A percentile compares a stretch with the other conserved stretches of the same genome.
Evolutionary conservation across 2,329 filamentous ascomycete species (phyloP).

Genomic region (Penicillium thymicola): DNA sequence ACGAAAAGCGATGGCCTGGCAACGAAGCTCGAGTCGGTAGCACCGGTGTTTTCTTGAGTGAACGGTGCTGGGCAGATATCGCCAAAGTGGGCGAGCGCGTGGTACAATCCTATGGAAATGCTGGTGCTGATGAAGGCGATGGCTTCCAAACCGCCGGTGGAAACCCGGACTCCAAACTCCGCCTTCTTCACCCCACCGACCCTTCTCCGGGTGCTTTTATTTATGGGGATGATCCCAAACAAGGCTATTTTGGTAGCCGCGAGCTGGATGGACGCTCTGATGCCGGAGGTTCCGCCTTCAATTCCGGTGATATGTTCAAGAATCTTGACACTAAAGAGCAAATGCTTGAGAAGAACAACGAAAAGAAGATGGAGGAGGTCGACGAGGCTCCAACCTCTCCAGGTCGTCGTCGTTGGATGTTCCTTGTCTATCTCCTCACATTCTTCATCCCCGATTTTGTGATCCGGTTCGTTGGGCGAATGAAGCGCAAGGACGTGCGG

Average conservation of each 20-base stretch:
- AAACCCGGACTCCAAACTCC: slow-evolving; percentile 52
- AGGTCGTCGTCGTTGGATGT: slow-evolving; percentile 87
- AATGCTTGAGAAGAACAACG: slow-evolving; percentile 92
- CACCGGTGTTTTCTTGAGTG: slow-evolving; percentile 92
- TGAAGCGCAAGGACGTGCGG: slow-evolving; percentile 88
- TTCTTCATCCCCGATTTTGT: slow-evolving; percentile 84
- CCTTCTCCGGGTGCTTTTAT: slow-evolving; percentile 58
- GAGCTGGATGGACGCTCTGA: slow-evolving; percentile 86
- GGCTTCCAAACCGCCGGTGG: slow-evolving; percentile 53
- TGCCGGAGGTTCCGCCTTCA: slow-evolving; percentile 84
- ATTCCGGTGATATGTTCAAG: slow-evolving; percentile 95
- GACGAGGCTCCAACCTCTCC: slow-evolving; percentile 75
- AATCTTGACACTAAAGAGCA: slow-evolving; percentile 91
- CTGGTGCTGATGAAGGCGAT: slow-evolving; percentile 55
- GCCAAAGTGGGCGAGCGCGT: slow-evolving; percentile 67
- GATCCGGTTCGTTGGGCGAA: slow-evolving; percentile 72
- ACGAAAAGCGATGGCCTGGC: slow-evolving; percentile 85
- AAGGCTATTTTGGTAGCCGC: slow-evolving; percentile 75
- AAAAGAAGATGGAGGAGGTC: slow-evolving; percentile 84
- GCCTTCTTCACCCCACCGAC: slow-evolving; percentile 50
- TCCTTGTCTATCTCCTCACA: slow-evolving; percentile 76
- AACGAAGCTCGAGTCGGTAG: slow-evolving; percentile 89
- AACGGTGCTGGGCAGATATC: slow-evolving; percentile 91
- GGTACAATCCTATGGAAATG: slow-evolving; percentile 58
- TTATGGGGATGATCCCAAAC: slow-evolving; percentile 70